Base-by-base conservation (phyloP, 2,329 filamentous ascomycete species). In the Fusarium coffeatum region DNA sequence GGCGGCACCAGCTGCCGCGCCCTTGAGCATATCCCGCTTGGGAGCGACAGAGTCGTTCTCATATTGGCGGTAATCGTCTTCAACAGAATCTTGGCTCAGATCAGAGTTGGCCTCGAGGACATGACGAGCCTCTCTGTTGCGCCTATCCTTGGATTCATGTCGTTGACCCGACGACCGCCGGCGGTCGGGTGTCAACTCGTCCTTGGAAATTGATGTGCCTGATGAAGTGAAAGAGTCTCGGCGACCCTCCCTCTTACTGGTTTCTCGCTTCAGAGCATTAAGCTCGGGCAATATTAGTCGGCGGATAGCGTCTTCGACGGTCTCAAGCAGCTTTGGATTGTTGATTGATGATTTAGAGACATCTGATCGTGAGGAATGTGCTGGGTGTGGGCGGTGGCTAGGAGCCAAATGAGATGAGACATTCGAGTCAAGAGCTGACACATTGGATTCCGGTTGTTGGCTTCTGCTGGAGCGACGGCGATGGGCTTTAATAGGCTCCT, bases 291-390 rank as follows among this genome's bases (percentile, higher is more conserved):
- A 82, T 55, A 98, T 97, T 51, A 97, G 85, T 50, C 94, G 88
- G 68, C 93, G 90, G 76, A 98, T 97, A 16, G 94, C 94, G 80
- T 97, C 94, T 81, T 98, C 94, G 5, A 98, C 94, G 0, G 94
- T 96, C 75, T 96, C 93, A 4, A 98, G 86, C 3, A 98, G 83
- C 77, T 93, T 96, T 0, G 94, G 94, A 75, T 98, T 97, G 81
- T 97, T 97, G 78, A 97, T 93, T 0, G 93, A 95, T 5, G 93
- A 93, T 56, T 86, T 88, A 28, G 87, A 88, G 25, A 80, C 80
- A 10, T 80, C 82, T 1, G 85, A 86, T 58, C 82, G 83, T 64
- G 83, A 79, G 34, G 86, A 87, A 76, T 87, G 83, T 66, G 86
- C 83, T 69, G 88, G 86, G 61, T 84, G 79, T 1, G 87, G 88